phyloP scores from a whole-genome alignment of 2,329 filamentous ascomycete genomes.

The Claviceps sp. region DNA sequence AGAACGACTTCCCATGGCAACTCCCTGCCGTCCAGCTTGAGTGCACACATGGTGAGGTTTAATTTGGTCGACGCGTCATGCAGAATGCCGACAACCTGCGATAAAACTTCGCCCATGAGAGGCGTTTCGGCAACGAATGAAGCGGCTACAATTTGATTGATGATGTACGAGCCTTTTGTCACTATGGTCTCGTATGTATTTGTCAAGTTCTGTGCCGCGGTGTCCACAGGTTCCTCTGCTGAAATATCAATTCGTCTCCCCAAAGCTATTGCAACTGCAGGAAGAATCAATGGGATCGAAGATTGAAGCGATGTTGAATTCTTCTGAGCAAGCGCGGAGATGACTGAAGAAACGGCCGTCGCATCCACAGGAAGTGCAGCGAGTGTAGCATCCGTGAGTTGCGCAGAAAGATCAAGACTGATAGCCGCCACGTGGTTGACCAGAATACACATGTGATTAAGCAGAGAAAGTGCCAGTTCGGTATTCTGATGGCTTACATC shows the following conservation, averaged over 20 bases:
- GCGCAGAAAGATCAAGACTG: conserved; percentile 10
- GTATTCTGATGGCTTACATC: background rate
- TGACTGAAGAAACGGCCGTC: conserved; percentile 7
- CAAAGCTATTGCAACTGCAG: conserved; percentile 11
- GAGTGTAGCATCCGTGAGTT: conserved; percentile 12
- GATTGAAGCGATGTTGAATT: conserved; percentile 5
- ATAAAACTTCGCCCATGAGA: conserved; percentile 9
- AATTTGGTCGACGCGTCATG: conserved; percentile 9
- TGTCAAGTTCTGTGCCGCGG: conserved; percentile 1
- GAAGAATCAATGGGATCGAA: conserved; percentile 12
- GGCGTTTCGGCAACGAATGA: conserved; percentile 3
- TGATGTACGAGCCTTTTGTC: conserved; percentile 9
- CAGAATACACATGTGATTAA: conserved; percentile 9
- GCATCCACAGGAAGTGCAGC: conserved; percentile 9
- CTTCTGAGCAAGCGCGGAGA: conserved; percentile 9
- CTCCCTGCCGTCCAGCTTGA: conserved; percentile 6
- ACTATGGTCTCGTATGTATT: conserved; percentile 9
- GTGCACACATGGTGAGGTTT: conserved; percentile 10
- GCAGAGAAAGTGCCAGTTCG: conserved; percentile 6
- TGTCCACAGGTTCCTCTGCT: background rate
- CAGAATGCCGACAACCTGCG: conserved; percentile 11
- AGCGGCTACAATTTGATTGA: conserved; percentile 10
- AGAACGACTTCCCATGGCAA: conserved; percentile 7
- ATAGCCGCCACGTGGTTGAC: conserved; percentile 9
- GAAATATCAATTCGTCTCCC: conserved; percentile 6